These are phyloP conservation scores for Citrus australasica DNA, from an alignment of 345 rosid species.

Conservation along the genomic window DNA sequence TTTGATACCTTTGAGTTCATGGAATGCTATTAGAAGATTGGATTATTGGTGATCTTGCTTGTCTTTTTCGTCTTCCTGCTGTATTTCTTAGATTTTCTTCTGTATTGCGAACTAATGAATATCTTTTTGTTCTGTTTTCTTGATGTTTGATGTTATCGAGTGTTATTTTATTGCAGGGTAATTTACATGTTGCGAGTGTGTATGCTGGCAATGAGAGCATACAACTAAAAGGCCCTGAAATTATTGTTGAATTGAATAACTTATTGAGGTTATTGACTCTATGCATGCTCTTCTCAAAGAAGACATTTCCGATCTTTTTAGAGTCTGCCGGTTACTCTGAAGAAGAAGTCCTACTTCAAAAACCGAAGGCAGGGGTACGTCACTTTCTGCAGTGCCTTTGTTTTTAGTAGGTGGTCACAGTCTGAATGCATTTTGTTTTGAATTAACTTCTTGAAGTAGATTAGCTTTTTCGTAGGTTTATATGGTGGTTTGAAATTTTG, in stretches of 20 bases:
- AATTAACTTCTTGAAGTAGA: not conserved
- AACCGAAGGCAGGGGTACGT: slow-evolving; percentile 96
- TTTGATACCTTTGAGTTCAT: not conserved
- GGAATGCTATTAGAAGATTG: not conserved
- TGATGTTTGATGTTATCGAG: not conserved
- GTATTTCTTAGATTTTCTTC: not conserved
- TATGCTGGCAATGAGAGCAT: slow-evolving; percentile 73
- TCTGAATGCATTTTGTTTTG: not conserved
- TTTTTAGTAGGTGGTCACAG: slow-evolving; percentile 39
- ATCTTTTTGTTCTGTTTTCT: not conserved
- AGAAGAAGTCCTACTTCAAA: slow-evolving; percentile 85
- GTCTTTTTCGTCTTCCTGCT: not conserved
- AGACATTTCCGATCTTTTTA: slow-evolving; percentile 83
- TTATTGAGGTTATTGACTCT: slow-evolving; percentile 70
- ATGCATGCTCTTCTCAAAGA: slow-evolving; percentile 91
- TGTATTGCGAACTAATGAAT: not conserved
- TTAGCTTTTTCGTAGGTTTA: not conserved
- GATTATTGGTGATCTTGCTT: not conserved
- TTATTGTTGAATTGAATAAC: slow-evolving; percentile 53
- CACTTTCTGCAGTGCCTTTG: not conserved
- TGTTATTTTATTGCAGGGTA: slow-evolving; percentile 48
- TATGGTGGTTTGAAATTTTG: not conserved
- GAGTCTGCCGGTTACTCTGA: slow-evolving; percentile 69
- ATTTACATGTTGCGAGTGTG: slow-evolving; percentile 70
- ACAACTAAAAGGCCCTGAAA: slow-evolving; percentile 61